Evolutionary conservation across 495 filamentous ascomycete species (phyloP), one percentile per base, ranked within the genome.

Genomic region (Evernia prunastri): DNA sequence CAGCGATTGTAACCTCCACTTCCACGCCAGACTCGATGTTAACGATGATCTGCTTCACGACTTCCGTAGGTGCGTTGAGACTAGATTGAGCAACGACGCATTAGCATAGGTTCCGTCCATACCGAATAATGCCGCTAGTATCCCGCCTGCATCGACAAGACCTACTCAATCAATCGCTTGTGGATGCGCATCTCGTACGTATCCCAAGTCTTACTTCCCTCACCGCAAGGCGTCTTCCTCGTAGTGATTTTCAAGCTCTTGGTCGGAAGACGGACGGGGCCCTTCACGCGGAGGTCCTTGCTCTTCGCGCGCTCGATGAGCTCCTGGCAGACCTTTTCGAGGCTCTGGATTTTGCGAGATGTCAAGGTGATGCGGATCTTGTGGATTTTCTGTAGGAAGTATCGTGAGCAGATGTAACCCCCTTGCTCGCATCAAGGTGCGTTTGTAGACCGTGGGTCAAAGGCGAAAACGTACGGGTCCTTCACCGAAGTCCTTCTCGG

Each of bases 11-110:
- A 71, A 98, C 94, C 86, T 98, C 94, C 72, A 98, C 94, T 86
- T 98, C 94, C 76, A 98, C 94, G 84, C 94, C 94, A 67, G 94
- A 94, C 87, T 98, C 94, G 79, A 98, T 97, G 84, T 98, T 98
- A 84, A 97, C 92, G 78, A 98, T 98, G 85, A 98, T 97, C 86
- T 96, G 92, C 88, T 98, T 98, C 78, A 98, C 94, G 66, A 96
- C 91, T 85, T 98, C 94, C 71, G 94, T 98, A 61, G 94, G 94
- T 66, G 94, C 94, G 77, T 93, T 94, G 63, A 97, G 82, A 81
- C 91, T 93, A 70, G 51, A 66, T 20, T 33, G 0, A 20, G 51
- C 35, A 47, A n/a, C 57, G 12, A 33, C 1, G 11, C 0, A 27
- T 63, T 43, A 63, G 63, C 42, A 33, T 10, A 7, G 25, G 1